Conservation (phyloP, 2,329 filamentous ascomycete species). For the Xylariaceae sp. region DNA sequence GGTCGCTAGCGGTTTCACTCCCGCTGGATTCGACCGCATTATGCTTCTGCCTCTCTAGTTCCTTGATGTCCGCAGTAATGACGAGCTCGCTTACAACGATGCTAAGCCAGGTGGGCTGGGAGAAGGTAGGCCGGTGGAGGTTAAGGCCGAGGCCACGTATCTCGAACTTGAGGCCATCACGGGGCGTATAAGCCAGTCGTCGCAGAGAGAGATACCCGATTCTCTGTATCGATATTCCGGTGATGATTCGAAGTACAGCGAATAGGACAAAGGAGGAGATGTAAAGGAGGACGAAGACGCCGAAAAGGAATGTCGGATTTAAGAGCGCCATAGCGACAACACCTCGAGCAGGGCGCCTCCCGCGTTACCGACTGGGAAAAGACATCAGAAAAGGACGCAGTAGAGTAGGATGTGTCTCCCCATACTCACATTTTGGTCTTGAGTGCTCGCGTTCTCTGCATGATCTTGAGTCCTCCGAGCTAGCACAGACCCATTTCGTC, state of each 20-base stretch:
- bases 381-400: constrained; percentile 11
- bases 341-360: constrained; percentile 33
- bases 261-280: constrained; percentile 91
- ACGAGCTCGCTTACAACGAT: constrained; percentile 84
- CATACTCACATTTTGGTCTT: constrained; percentile 28
- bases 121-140: constrained; percentile 91
- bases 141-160: constrained; percentile 86
- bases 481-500: constrained; percentile 32
- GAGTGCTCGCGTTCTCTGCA: constrained; percentile 29
- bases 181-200: constrained; percentile 85
- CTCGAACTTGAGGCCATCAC: constrained; percentile 86
- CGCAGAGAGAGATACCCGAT: constrained; percentile 91
- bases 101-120: constrained; percentile 95
- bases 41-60: constrained; percentile 57
- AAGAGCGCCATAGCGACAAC: constrained; percentile 62
- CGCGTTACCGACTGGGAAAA: constrained; percentile 29
- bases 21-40: constrained; percentile 37
- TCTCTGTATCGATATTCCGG: constrained; percentile 92
- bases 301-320: constrained; percentile 81
- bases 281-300: constrained; percentile 83
- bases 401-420: not conserved
- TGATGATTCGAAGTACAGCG: constrained; percentile 87
- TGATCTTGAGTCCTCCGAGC: constrained; percentile 25
- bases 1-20: constrained; percentile 29
- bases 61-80: constrained; percentile 77